Evolutionary conservation across 441 rosid genomes (phyloP), one percentile per base, ranked within the genome.

Genomic region (Euphorbia neoarborescens): DNA sequence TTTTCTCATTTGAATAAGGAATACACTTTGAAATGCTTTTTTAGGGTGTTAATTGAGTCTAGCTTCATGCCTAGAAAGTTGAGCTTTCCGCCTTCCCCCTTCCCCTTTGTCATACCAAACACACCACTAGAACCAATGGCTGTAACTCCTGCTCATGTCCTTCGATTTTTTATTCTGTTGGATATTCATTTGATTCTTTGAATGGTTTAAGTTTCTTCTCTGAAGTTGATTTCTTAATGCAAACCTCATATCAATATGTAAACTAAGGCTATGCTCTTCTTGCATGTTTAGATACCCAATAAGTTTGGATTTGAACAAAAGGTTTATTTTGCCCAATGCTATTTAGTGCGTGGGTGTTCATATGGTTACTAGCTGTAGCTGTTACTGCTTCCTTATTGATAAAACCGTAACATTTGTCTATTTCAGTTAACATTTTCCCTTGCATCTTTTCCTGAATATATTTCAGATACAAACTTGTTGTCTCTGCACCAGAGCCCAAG

Each of bases 381-480:
- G 44, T 30, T n/a, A n/a, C 24, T 59, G 14, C 74, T 50, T 32
- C 67, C 34, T 53, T 73, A 69, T 68, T 54, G 53, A 71, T 61
- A 19, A 70, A 69, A 15, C 13, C 65, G 28, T 56, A 50, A 50
- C 48, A 9, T 58, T 67, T 65, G 4, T 46, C 0, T 19, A 38
- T 71, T 32, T 48, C n/a, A 24, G 54, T 32, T 67, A 28, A 24
- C 34, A 3, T 27, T 4, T 38, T 5, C 38, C 61, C 37, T 66
- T 75, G n/a, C 59, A 65, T 66, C 42, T 67, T 70, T 69, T 37
- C 71, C 53, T 73, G 25, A 57, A 60, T 68, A 68, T 65, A 56
- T 76, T 78, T 78, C 88, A 93, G 97, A 68, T 93, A 83, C 80
- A 93, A 93, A 84, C 80, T 93, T 76, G 97, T 91, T 56, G 86